phyloP scores from a whole-genome alignment of 1,284 basidiomycete genomes.

The Singerocomus rubriflavus region DNA sequence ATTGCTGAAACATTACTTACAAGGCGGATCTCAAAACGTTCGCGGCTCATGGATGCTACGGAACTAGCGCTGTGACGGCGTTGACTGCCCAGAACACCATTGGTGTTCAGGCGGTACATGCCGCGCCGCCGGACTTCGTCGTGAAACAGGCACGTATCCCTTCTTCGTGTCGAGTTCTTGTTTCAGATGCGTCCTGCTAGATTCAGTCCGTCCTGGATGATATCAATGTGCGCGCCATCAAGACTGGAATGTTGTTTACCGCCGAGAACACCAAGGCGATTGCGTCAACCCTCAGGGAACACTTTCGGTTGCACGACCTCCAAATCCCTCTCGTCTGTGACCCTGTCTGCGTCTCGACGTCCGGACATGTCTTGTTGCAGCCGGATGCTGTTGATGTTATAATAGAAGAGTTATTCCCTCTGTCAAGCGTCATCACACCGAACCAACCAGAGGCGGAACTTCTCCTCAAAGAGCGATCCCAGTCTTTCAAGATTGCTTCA shows the following conservation, averaged over 20 bases:
- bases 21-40: slow-evolving; percentile 88
- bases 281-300: slow-evolving; percentile 41
- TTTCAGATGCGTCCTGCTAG: slow-evolving; percentile 38
- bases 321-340: slow-evolving; percentile 67
- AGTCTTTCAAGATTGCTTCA: slow-evolving; percentile 38
- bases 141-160: slow-evolving; percentile 56
- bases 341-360: slow-evolving; percentile 93
- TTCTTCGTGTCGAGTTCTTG: not conserved
- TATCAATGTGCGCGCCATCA: slow-evolving; percentile 73
- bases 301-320: slow-evolving; percentile 32
- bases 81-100: slow-evolving; percentile 90
- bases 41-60: slow-evolving; percentile 78
- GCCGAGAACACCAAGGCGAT: slow-evolving; percentile 47
- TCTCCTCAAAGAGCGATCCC: slow-evolving; percentile 46
- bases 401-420: slow-evolving; percentile 64
- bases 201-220: slow-evolving; percentile 75
- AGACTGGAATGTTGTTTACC: slow-evolving; percentile 86
- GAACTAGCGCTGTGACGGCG: slow-evolving; percentile 85
- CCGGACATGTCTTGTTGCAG: slow-evolving; percentile 79
- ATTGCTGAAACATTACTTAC: not conserved
- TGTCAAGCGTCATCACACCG: slow-evolving; percentile 79
- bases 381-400: slow-evolving; percentile 64
- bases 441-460: slow-evolving; percentile 84
- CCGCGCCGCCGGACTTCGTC: slow-evolving; percentile 66
- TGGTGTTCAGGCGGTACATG: slow-evolving; percentile 76